Base-by-base conservation (phyloP, 208 protist species). In the Kentomonas sorsogonicus region DNA sequence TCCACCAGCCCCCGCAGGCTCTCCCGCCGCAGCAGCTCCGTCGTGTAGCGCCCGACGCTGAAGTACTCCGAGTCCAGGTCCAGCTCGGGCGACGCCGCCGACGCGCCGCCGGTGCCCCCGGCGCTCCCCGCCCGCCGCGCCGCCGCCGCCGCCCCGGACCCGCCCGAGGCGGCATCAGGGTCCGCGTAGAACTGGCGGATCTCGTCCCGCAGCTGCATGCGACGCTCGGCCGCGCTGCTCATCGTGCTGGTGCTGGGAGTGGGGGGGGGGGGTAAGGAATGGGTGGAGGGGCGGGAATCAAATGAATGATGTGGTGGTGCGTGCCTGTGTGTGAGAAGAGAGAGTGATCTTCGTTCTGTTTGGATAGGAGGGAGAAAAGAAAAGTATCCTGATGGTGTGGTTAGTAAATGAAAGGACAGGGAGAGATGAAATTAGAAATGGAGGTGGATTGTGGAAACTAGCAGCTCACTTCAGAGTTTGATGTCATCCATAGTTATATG, bases 31-130 rank as follows among this genome's bases (percentile, higher is more conserved):
- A 94, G 73, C 5, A 94, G 61, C 11, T 90, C 73, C 0, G 87
- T 90, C 16, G 79, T 88, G 77, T 94, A 94, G 48, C 77, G 69
- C 25, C 52, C 53, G 0, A 91, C 79, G 54, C 83, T 82, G 67
- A 94, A 94, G 63, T 77, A 80, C 62, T 91, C 81, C 40, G 83
- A 91, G 75, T 90, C 82, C 2, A 94, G 50, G 60, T 90, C 76
- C 61, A 94, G 69, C 60, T 83, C 72, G 0, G 82, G 82, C 9
- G 80, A 54, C 18, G 82, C 69, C 29, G 45, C 10, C 4, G 16
- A 6, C 16, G 15, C 53, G 29, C 10, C 5, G n/a, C 16, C 36
- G 36, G 7, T 10, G 23, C 5, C 18, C 5, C 9, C 48, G 6
- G 11, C 22, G 5, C 48, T 62, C 25, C 9, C 6, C 25, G 27